phyloP scores from a whole-genome alignment of 2,329 filamentous ascomycete species.

The Pestalotiopsis sp. region DNA sequence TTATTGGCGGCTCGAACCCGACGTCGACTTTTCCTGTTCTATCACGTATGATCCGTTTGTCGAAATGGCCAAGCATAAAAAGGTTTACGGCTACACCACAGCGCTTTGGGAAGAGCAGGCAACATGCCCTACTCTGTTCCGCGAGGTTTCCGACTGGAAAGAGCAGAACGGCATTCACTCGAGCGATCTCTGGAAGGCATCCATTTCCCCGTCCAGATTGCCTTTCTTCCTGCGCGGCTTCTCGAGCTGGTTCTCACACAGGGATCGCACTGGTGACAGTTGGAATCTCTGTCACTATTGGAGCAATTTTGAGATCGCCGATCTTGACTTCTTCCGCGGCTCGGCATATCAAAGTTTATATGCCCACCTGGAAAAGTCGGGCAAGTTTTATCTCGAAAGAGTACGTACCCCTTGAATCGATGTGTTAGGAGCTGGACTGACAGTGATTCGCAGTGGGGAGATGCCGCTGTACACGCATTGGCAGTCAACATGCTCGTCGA shows the following conservation, averaged over 20 bases:
- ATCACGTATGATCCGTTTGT: constrained; percentile 49
- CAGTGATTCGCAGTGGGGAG: constrained; percentile 37
- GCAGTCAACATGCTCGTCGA: constrained; percentile 42
- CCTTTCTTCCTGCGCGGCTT: constrained; percentile 40
- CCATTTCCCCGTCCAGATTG: constrained; percentile 39
- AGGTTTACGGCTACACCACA: constrained; percentile 46
- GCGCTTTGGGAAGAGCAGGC: constrained; percentile 42
- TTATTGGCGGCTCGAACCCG: constrained; percentile 50
- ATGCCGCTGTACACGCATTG: constrained; percentile 44
- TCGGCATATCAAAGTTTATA: constrained; percentile 41
- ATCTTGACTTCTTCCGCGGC: constrained; percentile 44
- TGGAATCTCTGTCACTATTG: constrained; percentile 49
- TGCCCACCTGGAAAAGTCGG: constrained; percentile 38
- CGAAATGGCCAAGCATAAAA: constrained; percentile 44
- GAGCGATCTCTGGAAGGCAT: constrained; percentile 42
- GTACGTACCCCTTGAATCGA: constrained; percentile 27
- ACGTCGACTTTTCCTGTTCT: constrained; percentile 44
- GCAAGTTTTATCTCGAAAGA: constrained; percentile 44
- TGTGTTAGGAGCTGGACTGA: background rate
- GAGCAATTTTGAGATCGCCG: constrained; percentile 49
- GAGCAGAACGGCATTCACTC: constrained; percentile 33
- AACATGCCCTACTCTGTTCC: constrained; percentile 44
- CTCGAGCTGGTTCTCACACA: constrained; percentile 36
- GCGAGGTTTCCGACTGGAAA: constrained; percentile 41
- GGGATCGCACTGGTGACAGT: constrained; percentile 38